Evolutionary conservation across 2,329 filamentous ascomycete genomes (phyloP), one percentile per base, ranked within the genome.

Genomic region (Pseudomassariella vexata): DNA sequence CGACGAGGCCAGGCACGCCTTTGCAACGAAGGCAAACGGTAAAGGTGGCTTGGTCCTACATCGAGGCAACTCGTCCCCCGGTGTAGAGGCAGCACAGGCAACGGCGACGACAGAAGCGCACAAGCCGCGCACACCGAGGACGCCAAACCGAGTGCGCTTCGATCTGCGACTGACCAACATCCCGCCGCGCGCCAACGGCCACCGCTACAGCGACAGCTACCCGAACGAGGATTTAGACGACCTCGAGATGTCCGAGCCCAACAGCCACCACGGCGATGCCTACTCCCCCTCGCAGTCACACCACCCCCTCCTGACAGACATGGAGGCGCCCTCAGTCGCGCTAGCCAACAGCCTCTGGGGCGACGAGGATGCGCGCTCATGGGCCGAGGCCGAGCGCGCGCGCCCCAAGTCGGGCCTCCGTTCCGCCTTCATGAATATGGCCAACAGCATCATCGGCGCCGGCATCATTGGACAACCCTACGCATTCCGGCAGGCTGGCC

Each of bases 401-500:
- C 73, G 89, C 35, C 88, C 90, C 28, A 90, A 90, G 62, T 94
- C 86, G 36, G 83, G 84, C 5, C 72, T 96, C 62, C 71, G 75
- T 40, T 86, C 83, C 55, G 90, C 92, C 3, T 96, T 98, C 47
- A 95, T 96, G 88, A 98, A 98, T 63, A 98, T 98, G 92, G 90
- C 92, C 41, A 98, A 98, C 65, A 94, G 85, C 49, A 98, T 98
- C 56, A 95, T 98, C 46, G 79, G 79, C 23, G 79, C 79, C 3
- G 78, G 79, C 32, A 82, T 82, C 57, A 82, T 82, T 50, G 78
- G 85, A 4, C 92, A 98, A 62, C 89, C 92, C 9, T 98, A 96
- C 61, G 92, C 92, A n/a, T 82, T 98, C 53, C 79, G 78, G 37
- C 89, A 96, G 63, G 92, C 92, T 6, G 92, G 92, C 6, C 73